Base-by-base conservation (phyloP, 1,284 basidiomycete species). In the Leccinum subspadiceum region DNA sequence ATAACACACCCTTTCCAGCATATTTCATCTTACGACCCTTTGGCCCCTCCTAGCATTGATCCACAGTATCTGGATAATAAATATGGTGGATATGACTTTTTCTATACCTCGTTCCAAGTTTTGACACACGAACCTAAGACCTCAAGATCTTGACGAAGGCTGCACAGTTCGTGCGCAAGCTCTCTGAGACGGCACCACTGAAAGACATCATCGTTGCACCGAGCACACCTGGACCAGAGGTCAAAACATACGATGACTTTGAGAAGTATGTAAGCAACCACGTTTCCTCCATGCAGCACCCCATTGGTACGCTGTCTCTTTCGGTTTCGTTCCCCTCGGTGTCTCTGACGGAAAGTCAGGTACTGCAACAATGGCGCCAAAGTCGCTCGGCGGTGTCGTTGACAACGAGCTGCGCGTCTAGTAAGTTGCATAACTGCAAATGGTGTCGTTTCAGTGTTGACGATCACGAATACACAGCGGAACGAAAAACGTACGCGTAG, bases 201-300 rank as follows among this genome's bases (percentile, higher is more conserved):
- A 66, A 56, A 44, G 53, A 62, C 33, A 53, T 66, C 4, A 64
- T 66, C 22, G 56, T 65, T n/a, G 17, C 37, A 10, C 66, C 66
- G 5, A 66, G 59, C n/a, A 61, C 62, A 9, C 65, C 65, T 37
- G 66, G 66, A 10, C 66, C 65, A 46, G 65, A 68, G 13, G 56
- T 65, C 13, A 53, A 66, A 51, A 68, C 62, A 1, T 53, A 68
- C 20, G 65, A 48, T 2, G 58, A 68, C 26, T 66, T 66, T 13
- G 65, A 66, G 17, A 39, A 26, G 0, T 66, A 39, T 46, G 62
- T 67, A 8, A 54, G 56, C 41, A n/a, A 33, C 6, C 2, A 5
- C 3, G 31, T 67, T 41, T 2, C 1, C 5, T 55, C 66, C 4
- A 2, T 53, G 5, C 44, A 65, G 10, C 66, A 66, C 29, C 64